phyloP scores from a whole-genome alignment of 768 basidiomycete species.

The Megacollybia marginata region DNA sequence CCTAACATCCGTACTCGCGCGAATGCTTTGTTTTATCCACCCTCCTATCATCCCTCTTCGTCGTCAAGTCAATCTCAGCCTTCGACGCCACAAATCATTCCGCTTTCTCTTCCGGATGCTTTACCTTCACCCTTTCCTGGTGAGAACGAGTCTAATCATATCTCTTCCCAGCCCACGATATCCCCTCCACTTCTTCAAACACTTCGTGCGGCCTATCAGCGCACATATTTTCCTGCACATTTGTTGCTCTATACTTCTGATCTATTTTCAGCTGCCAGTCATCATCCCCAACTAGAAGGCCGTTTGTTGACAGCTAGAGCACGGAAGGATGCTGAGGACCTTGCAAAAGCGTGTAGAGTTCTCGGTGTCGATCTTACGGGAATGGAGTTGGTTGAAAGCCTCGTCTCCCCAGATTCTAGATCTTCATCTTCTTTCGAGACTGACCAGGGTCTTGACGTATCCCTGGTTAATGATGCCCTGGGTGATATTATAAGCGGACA shows the following conservation, averaged over 20 bases:
- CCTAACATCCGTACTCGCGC: conserved; percentile 25
- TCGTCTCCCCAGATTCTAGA: background rate
- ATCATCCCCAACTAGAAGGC: conserved; percentile 63
- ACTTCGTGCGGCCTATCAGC: conserved; percentile 21
- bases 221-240: conserved; percentile 39
- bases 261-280: conserved; percentile 66
- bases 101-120: conserved; percentile 16
- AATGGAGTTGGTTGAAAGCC: conserved; percentile 38
- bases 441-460: no score
- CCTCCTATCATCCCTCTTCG: conserved; percentile 13
- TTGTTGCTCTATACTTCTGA: conserved; percentile 65
- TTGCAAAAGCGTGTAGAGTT: conserved; percentile 60
- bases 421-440: background rate
- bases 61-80: conserved; percentile 14
- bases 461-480: no score
- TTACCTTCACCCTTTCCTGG: no score
- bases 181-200: conserved; percentile 19
- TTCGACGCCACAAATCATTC: conserved; percentile 11
- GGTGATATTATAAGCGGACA: no score
- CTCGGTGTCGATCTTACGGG: conserved; percentile 57
- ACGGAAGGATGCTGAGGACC: conserved; percentile 56
- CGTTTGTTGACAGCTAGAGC: conserved; percentile 57
- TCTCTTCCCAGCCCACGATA: conserved; percentile 20
- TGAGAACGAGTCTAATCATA: conserved; percentile 4
- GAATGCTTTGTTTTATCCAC: conserved; percentile 12